These are phyloP conservation scores for Exophiala viscosa DNA, from an alignment of 2,329 filamentous ascomycete species.

Conservation along the genomic window DNA sequence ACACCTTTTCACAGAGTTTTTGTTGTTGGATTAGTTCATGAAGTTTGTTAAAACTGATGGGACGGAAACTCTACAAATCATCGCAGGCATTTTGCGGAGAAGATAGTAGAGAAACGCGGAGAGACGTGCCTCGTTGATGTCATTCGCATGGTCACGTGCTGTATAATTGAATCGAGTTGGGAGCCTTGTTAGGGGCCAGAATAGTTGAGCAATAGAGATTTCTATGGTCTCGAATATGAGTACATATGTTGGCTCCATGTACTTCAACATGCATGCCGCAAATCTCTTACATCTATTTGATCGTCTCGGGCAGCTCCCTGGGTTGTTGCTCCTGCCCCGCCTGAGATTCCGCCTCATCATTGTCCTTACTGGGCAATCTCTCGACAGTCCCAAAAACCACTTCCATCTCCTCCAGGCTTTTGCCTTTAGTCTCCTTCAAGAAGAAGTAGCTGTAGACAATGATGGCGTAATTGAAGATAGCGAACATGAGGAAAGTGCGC, in stretches of 20 bases:
- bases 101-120: background rate
- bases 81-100: background rate
- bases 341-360: constrained; percentile 16
- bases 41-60: background rate
- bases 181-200: background rate
- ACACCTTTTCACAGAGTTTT: background rate
- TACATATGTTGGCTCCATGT: background rate
- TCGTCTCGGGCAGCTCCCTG: constrained; percentile 10
- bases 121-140: background rate
- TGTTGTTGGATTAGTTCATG: background rate
- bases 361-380: constrained; percentile 18
- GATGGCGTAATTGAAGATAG: constrained; percentile 47
- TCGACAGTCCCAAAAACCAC: constrained; percentile 33
- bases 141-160: background rate
- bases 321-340: constrained; percentile 7
- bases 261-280: background rate
- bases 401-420: constrained; percentile 46
- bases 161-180: background rate
- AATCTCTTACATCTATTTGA: background rate
- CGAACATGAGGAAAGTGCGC: constrained; percentile 51
- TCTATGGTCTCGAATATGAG: background rate
- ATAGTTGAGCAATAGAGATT: background rate
- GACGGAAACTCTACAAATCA: background rate
- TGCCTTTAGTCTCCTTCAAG: constrained; percentile 41
- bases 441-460: constrained; percentile 45